A percentile compares a stretch with the other conserved stretches of the same genome.
phyloP scores from a whole-genome alignment of 2,329 filamentous ascomycete species.

The Davidsoniella eucalypti region DNA sequence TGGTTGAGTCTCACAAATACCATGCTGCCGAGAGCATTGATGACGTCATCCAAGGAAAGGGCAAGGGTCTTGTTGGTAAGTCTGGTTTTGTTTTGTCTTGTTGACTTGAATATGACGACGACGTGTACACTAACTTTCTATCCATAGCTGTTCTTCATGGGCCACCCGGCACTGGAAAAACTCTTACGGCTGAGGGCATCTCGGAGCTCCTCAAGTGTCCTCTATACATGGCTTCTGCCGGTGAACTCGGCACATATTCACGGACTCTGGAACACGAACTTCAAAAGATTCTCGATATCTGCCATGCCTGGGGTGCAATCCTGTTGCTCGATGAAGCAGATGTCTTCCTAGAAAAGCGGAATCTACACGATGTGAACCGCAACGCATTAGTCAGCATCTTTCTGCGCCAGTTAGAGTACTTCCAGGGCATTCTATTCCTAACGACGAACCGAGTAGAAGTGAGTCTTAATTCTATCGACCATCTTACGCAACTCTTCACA shows the following conservation, averaged over 20 bases:
- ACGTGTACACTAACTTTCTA: neutral
- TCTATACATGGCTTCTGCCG: conserved; percentile 67
- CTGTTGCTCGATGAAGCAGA: conserved; percentile 37
- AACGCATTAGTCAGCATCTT: conserved; percentile 34
- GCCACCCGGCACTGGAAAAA: conserved; percentile 77
- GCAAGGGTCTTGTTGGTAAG: conserved; percentile 24
- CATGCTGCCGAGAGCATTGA: conserved; percentile 16
- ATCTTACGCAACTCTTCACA: too few relatives aligned
- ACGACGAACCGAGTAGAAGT: conserved; percentile 22
- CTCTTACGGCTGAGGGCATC: conserved; percentile 57
- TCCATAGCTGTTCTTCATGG: conserved; percentile 21
- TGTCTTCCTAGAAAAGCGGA: conserved; percentile 33
- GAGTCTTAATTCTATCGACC: neutral
- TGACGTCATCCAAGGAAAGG: conserved; percentile 27
- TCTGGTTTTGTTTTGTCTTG: conserved; percentile 22
- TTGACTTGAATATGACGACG: neutral
- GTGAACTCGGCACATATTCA: conserved; percentile 67
- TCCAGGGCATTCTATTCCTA: conserved; percentile 28
- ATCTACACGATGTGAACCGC: conserved; percentile 27
- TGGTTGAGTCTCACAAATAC: conserved; percentile 27
- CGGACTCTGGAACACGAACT: conserved; percentile 58
- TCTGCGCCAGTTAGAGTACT: conserved; percentile 29
- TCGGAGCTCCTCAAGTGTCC: conserved; percentile 53
- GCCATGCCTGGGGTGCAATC: conserved; percentile 33
- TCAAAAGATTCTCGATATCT: conserved; percentile 39